Evolutionary conservation across 768 basidiomycete genomes (phyloP).

Genomic region (Russula sp.): DNA sequence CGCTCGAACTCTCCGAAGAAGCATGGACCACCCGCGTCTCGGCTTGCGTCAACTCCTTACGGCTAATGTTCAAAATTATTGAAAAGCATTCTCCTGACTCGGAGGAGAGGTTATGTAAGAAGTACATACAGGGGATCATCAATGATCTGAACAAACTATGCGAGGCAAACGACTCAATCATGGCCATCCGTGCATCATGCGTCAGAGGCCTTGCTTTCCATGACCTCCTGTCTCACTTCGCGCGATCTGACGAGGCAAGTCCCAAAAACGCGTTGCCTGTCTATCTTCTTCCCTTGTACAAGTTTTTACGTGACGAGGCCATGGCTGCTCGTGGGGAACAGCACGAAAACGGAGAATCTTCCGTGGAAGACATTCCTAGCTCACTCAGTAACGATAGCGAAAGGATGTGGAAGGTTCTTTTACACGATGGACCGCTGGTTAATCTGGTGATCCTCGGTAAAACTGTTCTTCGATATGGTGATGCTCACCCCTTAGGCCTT

Average conservation of each 20-base stretch:
- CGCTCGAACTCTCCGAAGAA: constrained; percentile 2
- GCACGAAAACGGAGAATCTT: no score
- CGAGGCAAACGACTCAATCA: background rate
- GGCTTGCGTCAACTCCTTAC: constrained; percentile 4
- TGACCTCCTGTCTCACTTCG: background rate
- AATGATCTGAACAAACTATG: background rate
- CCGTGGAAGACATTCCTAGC: background rate
- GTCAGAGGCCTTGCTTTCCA: constrained; percentile 2
- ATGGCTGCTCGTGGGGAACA: no score
- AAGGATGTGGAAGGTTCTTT: background rate
- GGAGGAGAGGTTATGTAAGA: background rate
- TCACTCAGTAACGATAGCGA: background rate
- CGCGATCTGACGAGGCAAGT: background rate
- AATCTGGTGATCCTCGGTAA: constrained; percentile 1
- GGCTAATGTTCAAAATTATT: constrained; percentile 2
- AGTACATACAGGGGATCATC: background rate
- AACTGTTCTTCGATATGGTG: background rate
- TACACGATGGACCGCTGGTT: constrained; percentile 4
- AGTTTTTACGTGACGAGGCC: background rate
- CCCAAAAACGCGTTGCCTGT: background rate
- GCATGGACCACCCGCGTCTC: background rate
- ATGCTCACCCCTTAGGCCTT: background rate
- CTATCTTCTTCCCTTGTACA: constrained; percentile 4
- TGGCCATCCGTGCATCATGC: constrained; percentile 5
- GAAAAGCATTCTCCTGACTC: background rate